Conservation (phyloP, 1,284 basidiomycete species). For the Papiliotrema flavescens region DNA sequence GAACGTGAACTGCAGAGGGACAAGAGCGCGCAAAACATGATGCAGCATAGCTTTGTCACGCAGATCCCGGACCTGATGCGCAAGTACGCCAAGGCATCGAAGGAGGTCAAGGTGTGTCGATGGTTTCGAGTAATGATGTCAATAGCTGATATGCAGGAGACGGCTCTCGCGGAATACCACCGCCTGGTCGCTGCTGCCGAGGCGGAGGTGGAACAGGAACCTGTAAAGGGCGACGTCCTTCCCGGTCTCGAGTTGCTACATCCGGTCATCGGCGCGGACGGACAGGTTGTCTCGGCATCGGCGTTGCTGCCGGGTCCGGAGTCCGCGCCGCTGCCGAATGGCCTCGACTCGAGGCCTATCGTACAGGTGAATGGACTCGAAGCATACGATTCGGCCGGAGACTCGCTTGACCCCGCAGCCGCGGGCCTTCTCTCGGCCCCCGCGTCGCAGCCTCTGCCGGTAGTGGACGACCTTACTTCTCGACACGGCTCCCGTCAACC, state of each 20-base stretch:
- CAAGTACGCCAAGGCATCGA: slow-evolving; percentile 88
- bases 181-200: not conserved
- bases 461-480: not conserved
- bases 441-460: not conserved
- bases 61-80: slow-evolving; percentile 85
- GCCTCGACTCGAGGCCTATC: no score
- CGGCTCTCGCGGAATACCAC: not conserved
- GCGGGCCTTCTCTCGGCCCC: not conserved
- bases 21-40: slow-evolving; percentile 68
- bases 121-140: no score
- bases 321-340: no score
- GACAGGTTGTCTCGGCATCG: no score
- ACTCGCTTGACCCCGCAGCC: not conserved
- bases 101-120: slow-evolving; percentile 64
- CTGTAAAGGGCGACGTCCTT: not conserved
- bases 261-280: no score
- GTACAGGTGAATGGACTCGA: no score
- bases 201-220: not conserved
- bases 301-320: no score
- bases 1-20: slow-evolving; percentile 80
- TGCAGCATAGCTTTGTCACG: slow-evolving; percentile 82
- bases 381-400: no score
- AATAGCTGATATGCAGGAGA: not conserved
- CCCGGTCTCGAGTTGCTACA: no score
- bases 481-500: not conserved